Base-by-base conservation (phyloP, 306 rosid genomes). In the Pterocarpus santalinus region DNA sequence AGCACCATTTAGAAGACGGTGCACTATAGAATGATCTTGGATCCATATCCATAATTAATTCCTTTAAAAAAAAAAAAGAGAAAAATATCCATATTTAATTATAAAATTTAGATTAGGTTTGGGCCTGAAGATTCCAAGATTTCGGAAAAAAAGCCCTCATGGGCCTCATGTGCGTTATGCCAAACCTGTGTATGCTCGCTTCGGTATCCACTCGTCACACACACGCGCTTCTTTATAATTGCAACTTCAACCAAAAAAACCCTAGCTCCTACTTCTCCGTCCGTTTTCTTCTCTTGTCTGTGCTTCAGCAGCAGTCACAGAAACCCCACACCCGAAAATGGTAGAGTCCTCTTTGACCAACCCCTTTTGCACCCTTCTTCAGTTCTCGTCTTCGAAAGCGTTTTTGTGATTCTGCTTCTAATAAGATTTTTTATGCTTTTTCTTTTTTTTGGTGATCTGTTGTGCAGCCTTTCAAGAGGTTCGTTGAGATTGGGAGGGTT, bases 401-500 rank as follows among this genome's bases (percentile, higher is more conserved):
- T 4, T 9, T 38, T 65, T 72, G 34, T 36, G 36, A 16, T 32
- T 65, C 36, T 46, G 38, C 17, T 72, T 34, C 32, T 63, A 22
- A 60, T 52, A 0, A 22, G 1, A 22, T 1, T 22, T 22, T 22
- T 22, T 22, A 22, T 22, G 28, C 28, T 22, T 22, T 22, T 22
- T 22, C 28, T 22, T 22, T 4, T 8, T 16, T 28, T 8, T 7
- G 1, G 10, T 35, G 46, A 30, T 65, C 66, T 76, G 16, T 34
- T 39, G n/a, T 51, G 85, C 46, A 91, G 94, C 97, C 97, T 75
- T 90, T 90, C 89, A 93, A 91, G 88, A 87, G 97, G 84, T 91
- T 49, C 85, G 84, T 91, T 9, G 97, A 93, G 92, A 88, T 91
- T 81, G 97, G 97, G 43, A 87, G 97, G 88, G 90, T 93, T 16